Conservation (phyloP, 352 stramenopile species). For the Globisporangium abappressorium region DNA sequence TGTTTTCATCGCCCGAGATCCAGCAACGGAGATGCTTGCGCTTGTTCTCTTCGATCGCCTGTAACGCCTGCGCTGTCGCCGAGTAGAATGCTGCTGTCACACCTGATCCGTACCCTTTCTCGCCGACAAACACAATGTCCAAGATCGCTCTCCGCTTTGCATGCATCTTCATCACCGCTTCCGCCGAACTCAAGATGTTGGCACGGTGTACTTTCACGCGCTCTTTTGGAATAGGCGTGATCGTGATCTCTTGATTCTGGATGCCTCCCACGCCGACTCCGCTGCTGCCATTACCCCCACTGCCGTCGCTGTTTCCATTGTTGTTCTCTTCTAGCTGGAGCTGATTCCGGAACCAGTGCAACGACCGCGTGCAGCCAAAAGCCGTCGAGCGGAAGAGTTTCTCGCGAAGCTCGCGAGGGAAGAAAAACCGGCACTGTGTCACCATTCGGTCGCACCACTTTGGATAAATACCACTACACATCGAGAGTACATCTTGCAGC, state of each 20-base stretch:
- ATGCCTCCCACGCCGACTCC: conserved; percentile 31
- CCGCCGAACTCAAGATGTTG: conserved; percentile 72
- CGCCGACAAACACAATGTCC: conserved; percentile 82
- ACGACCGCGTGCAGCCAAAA: conserved; percentile 75
- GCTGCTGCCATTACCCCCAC: conserved; percentile 14
- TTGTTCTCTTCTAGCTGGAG: conserved; percentile 52
- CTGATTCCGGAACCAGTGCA: conserved; percentile 80
- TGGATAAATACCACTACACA: conserved; percentile 82
- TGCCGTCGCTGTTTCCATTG: conserved; percentile 13
- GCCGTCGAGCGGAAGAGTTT: conserved; percentile 73
- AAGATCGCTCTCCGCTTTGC: conserved; percentile 78
- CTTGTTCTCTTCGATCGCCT: conserved; percentile 48
- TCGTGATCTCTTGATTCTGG: conserved; percentile 79
- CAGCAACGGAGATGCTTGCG: conserved; percentile 40
- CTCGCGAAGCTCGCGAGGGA: conserved; percentile 64
- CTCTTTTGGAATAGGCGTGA: conserved; percentile 82
- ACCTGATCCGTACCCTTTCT: conserved; percentile 83
- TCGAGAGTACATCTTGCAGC: conserved; percentile 77
- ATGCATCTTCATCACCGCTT: conserved; percentile 85
- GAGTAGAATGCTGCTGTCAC: conserved; percentile 87
- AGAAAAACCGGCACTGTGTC: conserved; percentile 83
- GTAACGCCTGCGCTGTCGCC: conserved; percentile 62
- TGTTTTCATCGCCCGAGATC: conserved; percentile 48
- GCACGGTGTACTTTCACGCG: conserved; percentile 78
- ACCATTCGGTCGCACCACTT: conserved; percentile 73